Evolutionary conservation across 805 yeast species (phyloP).

Genomic region (Teunomyces barrocoloradensis): DNA sequence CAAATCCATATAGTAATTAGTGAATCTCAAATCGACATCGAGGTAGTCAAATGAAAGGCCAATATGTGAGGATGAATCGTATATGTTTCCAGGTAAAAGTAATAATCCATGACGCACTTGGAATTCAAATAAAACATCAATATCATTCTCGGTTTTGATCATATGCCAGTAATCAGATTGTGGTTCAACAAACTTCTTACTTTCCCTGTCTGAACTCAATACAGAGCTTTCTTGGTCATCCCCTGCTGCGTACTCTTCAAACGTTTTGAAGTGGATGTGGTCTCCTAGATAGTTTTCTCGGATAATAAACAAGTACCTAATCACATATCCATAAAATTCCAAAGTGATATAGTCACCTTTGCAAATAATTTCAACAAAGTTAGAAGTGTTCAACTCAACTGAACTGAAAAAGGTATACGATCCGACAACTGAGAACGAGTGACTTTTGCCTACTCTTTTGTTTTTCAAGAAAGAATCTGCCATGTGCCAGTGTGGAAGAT

Average conservation of each 20-base stretch:
- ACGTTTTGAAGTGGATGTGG: constrained; percentile 73
- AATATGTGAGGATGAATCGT: constrained; percentile 59
- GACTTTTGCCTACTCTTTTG: constrained; percentile 63
- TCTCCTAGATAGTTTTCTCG: constrained; percentile 92
- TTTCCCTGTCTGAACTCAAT: background rate
- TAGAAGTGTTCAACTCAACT: constrained; percentile 65
- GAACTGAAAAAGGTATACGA: constrained; percentile 59
- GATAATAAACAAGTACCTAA: constrained; percentile 70
- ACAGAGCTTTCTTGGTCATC: constrained; percentile 5
- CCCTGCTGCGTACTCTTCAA: constrained; percentile 68
- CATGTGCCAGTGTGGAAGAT: constrained; percentile 93
- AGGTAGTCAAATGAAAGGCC: constrained; percentile 62
- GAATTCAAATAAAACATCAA: constrained; percentile 73
- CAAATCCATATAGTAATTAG: constrained; percentile 90
- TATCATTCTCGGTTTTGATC: constrained; percentile 62
- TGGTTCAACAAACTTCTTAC: constrained; percentile 1
- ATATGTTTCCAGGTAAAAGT: constrained; percentile 70
- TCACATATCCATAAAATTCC: constrained; percentile 73
- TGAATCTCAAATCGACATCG: constrained; percentile 79
- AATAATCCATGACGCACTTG: constrained; percentile 68
- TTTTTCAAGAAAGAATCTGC: constrained; percentile 62
- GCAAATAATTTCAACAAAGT: constrained; percentile 64
- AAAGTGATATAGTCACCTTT: constrained; percentile 65
- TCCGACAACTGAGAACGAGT: constrained; percentile 60
- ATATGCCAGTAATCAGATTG: constrained; percentile 33